Base-by-base conservation (phyloP, 176 grass and related monocot genomes). In the Juncus inflexus region DNA sequence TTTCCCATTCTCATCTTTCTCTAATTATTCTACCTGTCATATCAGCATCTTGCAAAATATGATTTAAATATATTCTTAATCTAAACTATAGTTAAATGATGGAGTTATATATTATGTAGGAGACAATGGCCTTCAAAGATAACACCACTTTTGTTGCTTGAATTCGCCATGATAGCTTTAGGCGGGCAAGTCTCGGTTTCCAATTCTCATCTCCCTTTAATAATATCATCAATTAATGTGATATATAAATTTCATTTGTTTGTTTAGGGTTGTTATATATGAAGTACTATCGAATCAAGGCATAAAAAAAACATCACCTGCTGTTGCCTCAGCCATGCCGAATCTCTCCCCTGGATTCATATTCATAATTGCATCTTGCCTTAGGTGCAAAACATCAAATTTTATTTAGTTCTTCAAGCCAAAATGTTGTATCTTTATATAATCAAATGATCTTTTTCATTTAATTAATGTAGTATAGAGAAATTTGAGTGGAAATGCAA, bases 281-380 rank as follows among this genome's bases (percentile, higher is more conserved):
- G 81, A 90, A 79, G 53, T 50, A 15, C 74, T 90, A 19, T 72
- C 81, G 78, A 35, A 84, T 10, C 1, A 75, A 67, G 81, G 86
- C 38, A 67, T 84, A n/a, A 62, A 78, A 65, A 90, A 81, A 56
- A 81, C 81, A 2, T 78, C 81, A 2, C 86, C 81, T 1, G 64
- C 81, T 6, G 66, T 89, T 13, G 86, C 86, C 6, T 89, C 86
- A 65, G 86, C 86, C 40, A 89, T 89, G 81, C 74, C 86, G 7
- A 89, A 89, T 72, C 70, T 89, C 7, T 39, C 69, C 38, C 79
- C 87, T 52, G 87, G 83, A 2, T 38, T 90, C 4, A 86, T 90
- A 14, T 90, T 90, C 73, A 37, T 77, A 52, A 60, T 90, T 60
- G 87, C 87, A 52, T 79, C 87, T 8, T 86, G 64, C 50, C 66